Conservation (phyloP, 2,329 filamentous ascomycete genomes). For the Phialocephala sp. region DNA sequence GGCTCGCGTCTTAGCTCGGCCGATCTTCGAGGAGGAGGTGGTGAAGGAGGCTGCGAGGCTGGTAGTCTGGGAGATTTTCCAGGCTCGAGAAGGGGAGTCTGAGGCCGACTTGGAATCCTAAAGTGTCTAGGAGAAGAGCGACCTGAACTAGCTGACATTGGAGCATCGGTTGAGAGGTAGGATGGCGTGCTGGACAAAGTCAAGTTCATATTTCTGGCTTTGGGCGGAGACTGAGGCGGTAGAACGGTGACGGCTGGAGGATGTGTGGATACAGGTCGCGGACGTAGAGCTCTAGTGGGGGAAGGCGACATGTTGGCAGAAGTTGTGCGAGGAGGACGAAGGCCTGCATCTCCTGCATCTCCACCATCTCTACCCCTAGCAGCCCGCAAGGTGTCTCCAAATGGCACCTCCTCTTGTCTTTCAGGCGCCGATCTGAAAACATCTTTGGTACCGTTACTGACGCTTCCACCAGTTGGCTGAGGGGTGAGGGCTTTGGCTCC, state of each 20-base stretch:
- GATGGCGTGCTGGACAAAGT: constrained; percentile 34
- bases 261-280: constrained; percentile 30
- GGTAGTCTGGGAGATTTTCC: constrained; percentile 55
- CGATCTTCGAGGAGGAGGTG: constrained; percentile 68
- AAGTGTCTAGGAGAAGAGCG: constrained; percentile 50
- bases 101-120: constrained; percentile 60
- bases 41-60: constrained; percentile 62
- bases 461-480: constrained; percentile 33
- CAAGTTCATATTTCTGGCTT: constrained; percentile 42
- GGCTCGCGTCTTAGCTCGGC: constrained; percentile 58
- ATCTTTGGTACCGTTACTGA: constrained; percentile 28
- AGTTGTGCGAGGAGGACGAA: constrained; percentile 34
- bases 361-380: constrained; percentile 36
- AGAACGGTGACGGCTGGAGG: constrained; percentile 69
- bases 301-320: constrained; percentile 38
- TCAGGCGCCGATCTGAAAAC: constrained; percentile 24
- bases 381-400: constrained; percentile 29
- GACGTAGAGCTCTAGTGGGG: constrained; percentile 32
- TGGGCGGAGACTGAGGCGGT: constrained; percentile 73
- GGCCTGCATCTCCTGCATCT: constrained; percentile 32
- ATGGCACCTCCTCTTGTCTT: constrained; percentile 30
- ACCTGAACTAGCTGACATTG: constrained; percentile 48
- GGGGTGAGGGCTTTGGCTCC: constrained; percentile 37
- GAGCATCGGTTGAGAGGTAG: constrained; percentile 37
- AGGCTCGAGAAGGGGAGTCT: constrained; percentile 57